These are phyloP conservation scores for Murraya koenigii DNA, from an alignment of 345 rosid species.

Conservation along the genomic window DNA sequence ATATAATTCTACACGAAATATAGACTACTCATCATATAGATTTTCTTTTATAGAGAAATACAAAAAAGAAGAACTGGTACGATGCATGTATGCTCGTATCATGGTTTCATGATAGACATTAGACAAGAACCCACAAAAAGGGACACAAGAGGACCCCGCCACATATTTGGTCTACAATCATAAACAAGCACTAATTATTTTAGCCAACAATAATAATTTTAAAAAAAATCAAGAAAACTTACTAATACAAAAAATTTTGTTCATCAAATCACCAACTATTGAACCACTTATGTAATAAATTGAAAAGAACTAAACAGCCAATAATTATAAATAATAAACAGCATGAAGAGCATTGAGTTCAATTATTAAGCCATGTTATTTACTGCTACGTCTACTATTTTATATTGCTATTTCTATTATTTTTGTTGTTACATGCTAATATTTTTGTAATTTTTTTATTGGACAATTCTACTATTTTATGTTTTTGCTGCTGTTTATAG, in stretches of 20 bases:
- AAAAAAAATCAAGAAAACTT: not conserved
- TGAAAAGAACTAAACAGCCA: not conserved
- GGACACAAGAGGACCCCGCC: conserved; percentile 25
- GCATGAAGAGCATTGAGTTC: not conserved
- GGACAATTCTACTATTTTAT: no score
- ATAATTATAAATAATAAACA: not conserved
- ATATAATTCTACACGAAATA: not conserved
- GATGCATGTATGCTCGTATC: conserved; percentile 2
- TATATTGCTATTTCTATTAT: no score
- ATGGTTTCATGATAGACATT: conserved; percentile 13
- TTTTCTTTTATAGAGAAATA: not conserved
- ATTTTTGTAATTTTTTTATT: no score
- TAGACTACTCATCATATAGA: not conserved
- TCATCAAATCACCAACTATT: not conserved
- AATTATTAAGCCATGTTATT: not conserved
- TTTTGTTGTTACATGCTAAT: no score
- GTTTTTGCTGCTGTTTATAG: no score
- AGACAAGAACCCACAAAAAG: conserved; percentile 19
- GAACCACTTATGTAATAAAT: not conserved
- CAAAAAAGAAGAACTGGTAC: not conserved
- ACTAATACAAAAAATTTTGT: not conserved
- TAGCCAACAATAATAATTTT: no score
- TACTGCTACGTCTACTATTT: no score
- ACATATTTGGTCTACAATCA: not conserved
- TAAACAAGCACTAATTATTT: not conserved